Evolutionary conservation across 345 rosid genomes (phyloP), one percentile per base, ranked within the genome.

Genomic region (Salix caprea): DNA sequence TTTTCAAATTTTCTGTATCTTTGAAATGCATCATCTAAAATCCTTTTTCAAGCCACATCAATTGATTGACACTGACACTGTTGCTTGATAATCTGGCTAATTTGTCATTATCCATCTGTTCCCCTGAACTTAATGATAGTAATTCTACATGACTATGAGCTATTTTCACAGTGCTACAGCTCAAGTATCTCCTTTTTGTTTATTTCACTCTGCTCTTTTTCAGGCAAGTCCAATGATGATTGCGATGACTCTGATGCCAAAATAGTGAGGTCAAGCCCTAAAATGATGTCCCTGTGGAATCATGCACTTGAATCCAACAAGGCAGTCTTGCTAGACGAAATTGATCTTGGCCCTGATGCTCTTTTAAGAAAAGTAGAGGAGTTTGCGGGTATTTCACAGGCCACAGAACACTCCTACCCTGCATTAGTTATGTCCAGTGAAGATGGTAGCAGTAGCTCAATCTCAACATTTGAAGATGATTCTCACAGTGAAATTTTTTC

Each of bases 271-370:
- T 91, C 92, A 65, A 90, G 92, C 86, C 94, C 94, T 56, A 89
- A 91, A 87, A 93, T 91, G 98, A 83, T 86, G 77, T 88, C 89
- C 32, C 84, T 89, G 14, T 93, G 98, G 98, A 79, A 88, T 76
- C 85, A 81, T 30, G 96, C 97, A 1, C 71, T 90, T 14, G 93
- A 89, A 64, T 87, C 91, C 26, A 89, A 83, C 72, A 93, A 90
- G 80, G 96, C 98, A 13, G 74, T 89, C 67, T 32, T 90, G 73
- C 83, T 91, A 68, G 91, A 90, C 65, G 86, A 89, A 78, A 79
- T 80, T 18, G 71, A 86, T 80, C 84, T 90, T 21, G 82, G 85
- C 64, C 99, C 96, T 0, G 93, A 95, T 78, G 87, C 79, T 52
- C 87, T 95, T 71, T 74, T 93, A 77, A 81, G 80, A 76, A 95